Percentiles rank a stretch among this genome's conserved stretches.
Evolutionary conservation across 1,139 yeast species (phyloP).

Genomic region (Taphrina confusa): DNA sequence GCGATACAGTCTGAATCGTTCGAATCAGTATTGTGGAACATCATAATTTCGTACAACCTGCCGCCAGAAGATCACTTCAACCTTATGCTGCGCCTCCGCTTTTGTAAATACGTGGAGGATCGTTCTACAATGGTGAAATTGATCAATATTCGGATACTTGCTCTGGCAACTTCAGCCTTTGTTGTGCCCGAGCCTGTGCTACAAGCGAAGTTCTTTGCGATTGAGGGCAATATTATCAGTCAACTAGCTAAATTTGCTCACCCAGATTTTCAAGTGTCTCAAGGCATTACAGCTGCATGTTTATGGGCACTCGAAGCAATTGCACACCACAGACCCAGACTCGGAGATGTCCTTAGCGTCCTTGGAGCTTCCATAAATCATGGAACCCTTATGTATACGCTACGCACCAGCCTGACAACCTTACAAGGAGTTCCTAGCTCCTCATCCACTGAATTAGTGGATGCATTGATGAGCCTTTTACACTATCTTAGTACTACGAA

Average conservation of each 20-base stretch:
- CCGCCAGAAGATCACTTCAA: constrained; percentile 29
- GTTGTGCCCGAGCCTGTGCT: constrained; percentile 38
- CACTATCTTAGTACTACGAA: constrained; percentile 40
- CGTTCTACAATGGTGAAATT: constrained; percentile 60
- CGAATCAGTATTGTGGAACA: neutral
- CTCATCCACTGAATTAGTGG: constrained; percentile 33
- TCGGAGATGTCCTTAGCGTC: constrained; percentile 75
- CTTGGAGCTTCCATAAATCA: constrained; percentile 89
- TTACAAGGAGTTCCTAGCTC: constrained; percentile 48
- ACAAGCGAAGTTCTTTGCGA: constrained; percentile 62
- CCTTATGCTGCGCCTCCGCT: constrained; percentile 33
- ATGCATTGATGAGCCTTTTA: constrained; percentile 41
- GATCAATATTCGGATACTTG: constrained; percentile 63
- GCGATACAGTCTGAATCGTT: neutral
- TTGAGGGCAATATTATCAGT: constrained; percentile 72
- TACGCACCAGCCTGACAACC: constrained; percentile 61
- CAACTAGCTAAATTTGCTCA: constrained; percentile 71
- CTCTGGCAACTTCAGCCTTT: constrained; percentile 56
- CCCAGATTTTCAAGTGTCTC: constrained; percentile 56
- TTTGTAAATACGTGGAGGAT: constrained; percentile 42
- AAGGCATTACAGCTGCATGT: constrained; percentile 60
- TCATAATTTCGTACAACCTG: neutral
- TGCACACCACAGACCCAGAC: constrained; percentile 68
- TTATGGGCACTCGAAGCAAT: constrained; percentile 70
- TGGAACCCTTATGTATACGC: constrained; percentile 73